Base-by-base conservation (phyloP, 768 basidiomycete species). In the Scleroderma citrinum region DNA sequence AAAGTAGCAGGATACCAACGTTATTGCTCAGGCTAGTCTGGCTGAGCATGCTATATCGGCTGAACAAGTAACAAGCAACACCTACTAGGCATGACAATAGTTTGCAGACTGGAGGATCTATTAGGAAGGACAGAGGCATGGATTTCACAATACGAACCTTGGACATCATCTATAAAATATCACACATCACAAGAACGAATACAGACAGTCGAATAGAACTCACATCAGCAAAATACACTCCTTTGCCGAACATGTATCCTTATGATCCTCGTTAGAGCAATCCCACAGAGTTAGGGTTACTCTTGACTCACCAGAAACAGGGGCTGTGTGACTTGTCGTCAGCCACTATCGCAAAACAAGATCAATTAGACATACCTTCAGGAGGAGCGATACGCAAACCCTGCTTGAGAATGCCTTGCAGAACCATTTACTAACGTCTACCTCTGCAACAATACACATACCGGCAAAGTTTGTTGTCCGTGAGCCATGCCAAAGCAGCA, bases 221-320 rank as follows among this genome's bases (percentile, higher is more conserved):
- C 52, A 79, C 78, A 63, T 82, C 80, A 5, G 81, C 80, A 47
- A 83, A 80, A 60, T 83, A 82, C 31, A 81, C 77, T 38, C 79
- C 81, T 62, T 82, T 82, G 46, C 81, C 81, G 58, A 82, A 82
- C 81, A 82, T 83, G 58, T 80, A 80, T 2, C 70, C 69, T 62
- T 39, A 19, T 19, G 13, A 35, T 39, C 8, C 17, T 35, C 29
- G 14, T 31, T 20, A 17, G 44, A 17, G 26, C 4, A 29, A 29
- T 4, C 2, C 23, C n/a, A 19, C 35, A 23, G n/a, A 20, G 13
- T 2, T 31, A 31, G 14, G 24, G 1, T 26, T 20, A 3, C n/a
- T 10, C 11, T 7, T 10, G 43, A 31, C 58, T 29, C 42, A 58
- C 76, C 77, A 54, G 72, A 75, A 21, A 75, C 74, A 47, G 76